These are phyloP conservation scores for Clohesyomyces aquaticus DNA, from an alignment of 495 filamentous ascomycete species.

Conservation along the genomic window DNA sequence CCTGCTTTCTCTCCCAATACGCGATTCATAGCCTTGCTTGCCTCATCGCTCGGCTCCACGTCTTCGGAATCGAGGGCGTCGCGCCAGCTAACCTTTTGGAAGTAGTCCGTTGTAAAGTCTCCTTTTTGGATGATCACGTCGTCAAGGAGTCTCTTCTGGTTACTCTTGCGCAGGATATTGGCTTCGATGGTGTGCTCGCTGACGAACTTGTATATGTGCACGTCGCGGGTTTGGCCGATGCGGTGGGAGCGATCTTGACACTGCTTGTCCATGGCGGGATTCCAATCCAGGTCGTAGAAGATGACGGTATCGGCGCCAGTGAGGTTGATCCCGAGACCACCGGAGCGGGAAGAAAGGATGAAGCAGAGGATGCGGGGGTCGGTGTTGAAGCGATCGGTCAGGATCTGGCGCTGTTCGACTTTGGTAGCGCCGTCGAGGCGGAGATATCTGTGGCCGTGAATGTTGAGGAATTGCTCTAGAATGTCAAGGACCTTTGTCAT, in stretches of 20 bases:
- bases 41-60: constrained; percentile 58
- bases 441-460: constrained; percentile 94
- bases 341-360: constrained; percentile 92
- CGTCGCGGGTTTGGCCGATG: constrained; percentile 96
- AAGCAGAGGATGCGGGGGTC: constrained; percentile 90
- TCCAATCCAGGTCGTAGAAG: constrained; percentile 99
- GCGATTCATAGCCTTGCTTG: constrained; percentile 81
- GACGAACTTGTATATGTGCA: constrained; percentile 97
- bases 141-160: constrained; percentile 96
- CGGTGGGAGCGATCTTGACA: constrained; percentile 98
- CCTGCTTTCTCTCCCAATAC: constrained; percentile 65
- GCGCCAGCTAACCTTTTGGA: constrained; percentile 75
- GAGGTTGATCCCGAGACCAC: constrained; percentile 93
- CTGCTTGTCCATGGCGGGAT: constrained; percentile 99
- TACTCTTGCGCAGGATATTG: constrained; percentile 94
- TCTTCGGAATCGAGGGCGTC: constrained; percentile 67
- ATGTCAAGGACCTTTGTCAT: constrained; percentile 99
- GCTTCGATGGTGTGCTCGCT: constrained; percentile 98
- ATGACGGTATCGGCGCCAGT: constrained; percentile 98
- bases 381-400: constrained; percentile 97
- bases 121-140: constrained; percentile 98
- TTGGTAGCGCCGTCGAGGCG: constrained; percentile 94
- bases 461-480: constrained; percentile 96
- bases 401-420: constrained; percentile 90
- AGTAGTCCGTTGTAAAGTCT: constrained; percentile 97